Conservation (phyloP, 2,329 filamentous ascomycete species). For the Hymenoscyphus fraxineus region DNA sequence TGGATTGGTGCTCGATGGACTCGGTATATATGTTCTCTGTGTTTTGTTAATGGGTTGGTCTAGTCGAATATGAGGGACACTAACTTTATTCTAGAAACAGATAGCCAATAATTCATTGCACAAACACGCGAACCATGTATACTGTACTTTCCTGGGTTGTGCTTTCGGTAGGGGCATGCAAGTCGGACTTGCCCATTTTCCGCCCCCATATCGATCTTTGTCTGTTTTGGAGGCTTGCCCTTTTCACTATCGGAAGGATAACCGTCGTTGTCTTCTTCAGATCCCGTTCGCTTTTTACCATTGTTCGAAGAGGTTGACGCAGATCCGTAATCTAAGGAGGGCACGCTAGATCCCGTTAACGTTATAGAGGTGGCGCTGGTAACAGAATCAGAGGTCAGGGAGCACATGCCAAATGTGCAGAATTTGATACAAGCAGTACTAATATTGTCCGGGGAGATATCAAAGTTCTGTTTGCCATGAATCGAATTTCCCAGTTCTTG, state of each 20-base stretch:
- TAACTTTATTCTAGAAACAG: neutral
- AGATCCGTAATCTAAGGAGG: no score
- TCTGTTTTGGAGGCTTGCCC: neutral
- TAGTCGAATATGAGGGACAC: neutral
- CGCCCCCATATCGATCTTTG: neutral
- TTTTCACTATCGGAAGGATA: neutral
- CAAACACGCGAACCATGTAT: neutral
- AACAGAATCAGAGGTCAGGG: no score
- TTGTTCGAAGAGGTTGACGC: neutral
- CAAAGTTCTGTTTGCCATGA: no score
- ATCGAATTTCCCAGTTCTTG: no score
- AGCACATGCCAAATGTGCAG: no score
- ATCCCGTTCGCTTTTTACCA: neutral
- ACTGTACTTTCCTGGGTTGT: neutral
- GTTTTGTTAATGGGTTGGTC: neutral
- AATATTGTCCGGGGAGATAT: no score
- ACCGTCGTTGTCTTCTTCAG: neutral
- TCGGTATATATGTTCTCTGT: conserved; percentile 4
- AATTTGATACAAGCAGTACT: no score
- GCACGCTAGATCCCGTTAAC: no score
- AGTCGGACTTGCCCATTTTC: neutral
- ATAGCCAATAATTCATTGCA: neutral
- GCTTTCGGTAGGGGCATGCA: neutral
- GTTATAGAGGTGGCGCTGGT: no score
- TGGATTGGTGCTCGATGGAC: neutral